Conservation (phyloP, 225 moss, liverwort and hornwort species). For the Pseudisothecium myosuroides region DNA sequence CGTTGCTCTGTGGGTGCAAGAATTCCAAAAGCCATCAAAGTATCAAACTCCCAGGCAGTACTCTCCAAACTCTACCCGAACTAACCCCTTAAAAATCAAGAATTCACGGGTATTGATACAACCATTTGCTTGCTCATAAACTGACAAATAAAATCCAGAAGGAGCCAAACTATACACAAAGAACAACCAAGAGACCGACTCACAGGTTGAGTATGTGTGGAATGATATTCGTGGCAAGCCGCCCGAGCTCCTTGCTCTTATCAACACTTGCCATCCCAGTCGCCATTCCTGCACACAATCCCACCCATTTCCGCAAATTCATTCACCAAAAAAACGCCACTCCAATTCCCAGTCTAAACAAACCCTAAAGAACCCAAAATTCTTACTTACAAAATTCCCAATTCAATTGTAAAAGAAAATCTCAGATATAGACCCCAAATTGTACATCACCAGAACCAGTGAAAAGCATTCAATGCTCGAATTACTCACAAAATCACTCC, state of each 20-base stretch:
- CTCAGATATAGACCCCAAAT: background rate
- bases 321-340: background rate
- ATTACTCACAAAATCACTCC: background rate
- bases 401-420: background rate
- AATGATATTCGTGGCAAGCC: conserved; percentile 43
- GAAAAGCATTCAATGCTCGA: background rate
- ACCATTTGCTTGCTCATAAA: background rate
- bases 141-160: background rate
- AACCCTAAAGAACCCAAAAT: background rate
- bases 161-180: background rate
- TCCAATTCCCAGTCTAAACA: background rate
- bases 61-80: background rate
- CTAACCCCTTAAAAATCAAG: background rate
- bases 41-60: background rate
- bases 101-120: background rate
- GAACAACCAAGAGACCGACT: background rate
- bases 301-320: background rate
- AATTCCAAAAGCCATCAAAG: background rate
- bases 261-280: conserved; percentile 26
- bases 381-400: background rate
- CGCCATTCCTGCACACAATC: background rate
- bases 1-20: too few relatives aligned
- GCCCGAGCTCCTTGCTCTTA: conserved; percentile 44
- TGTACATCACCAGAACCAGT: background rate
- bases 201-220: conserved; percentile 75